Percentiles rank a stretch among this genome's conserved stretches.
Conservation (phyloP, 2,329 filamentous ascomycete genomes). For the Mycosphaerelloides madeirae region DNA sequence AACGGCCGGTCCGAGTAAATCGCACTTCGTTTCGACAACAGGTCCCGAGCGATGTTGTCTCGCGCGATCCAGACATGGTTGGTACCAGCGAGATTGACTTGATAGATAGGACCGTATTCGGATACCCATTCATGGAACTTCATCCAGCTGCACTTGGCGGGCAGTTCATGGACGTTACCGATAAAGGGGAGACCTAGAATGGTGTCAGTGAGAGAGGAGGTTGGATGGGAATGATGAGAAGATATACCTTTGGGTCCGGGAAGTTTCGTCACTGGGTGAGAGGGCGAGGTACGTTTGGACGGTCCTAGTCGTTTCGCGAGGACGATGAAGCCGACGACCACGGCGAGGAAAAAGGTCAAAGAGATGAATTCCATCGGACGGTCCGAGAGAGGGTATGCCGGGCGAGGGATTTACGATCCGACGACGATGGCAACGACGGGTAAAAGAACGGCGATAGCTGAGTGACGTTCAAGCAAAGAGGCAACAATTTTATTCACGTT, state of each 20-base stretch:
- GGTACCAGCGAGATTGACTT: slow-evolving; percentile 40
- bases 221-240: background rate
- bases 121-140: slow-evolving; percentile 9
- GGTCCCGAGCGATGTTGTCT: slow-evolving; percentile 40
- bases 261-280: slow-evolving; percentile 7
- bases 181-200: slow-evolving; percentile 34
- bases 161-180: slow-evolving; percentile 8
- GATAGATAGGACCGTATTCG: slow-evolving; percentile 37
- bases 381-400: too few species aligned
- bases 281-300: background rate
- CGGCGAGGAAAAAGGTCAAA: background rate
- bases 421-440: too few species aligned
- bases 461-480: too few species aligned
- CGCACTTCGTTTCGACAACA: slow-evolving; percentile 41
- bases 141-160: slow-evolving; percentile 9
- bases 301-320: background rate
- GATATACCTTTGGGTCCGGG: slow-evolving; percentile 25
- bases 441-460: too few species aligned
- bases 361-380: too few species aligned
- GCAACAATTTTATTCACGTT: too few species aligned
- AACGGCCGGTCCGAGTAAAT: slow-evolving; percentile 46
- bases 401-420: too few species aligned
- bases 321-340: background rate
- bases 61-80: slow-evolving; percentile 46
- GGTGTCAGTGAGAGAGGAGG: background rate